Percentiles rank a stretch among this genome's conserved stretches.
These are phyloP conservation scores for Hordeum vulgare DNA, from an alignment of 176 grass and related monocot species.

Conservation along the genomic window DNA sequence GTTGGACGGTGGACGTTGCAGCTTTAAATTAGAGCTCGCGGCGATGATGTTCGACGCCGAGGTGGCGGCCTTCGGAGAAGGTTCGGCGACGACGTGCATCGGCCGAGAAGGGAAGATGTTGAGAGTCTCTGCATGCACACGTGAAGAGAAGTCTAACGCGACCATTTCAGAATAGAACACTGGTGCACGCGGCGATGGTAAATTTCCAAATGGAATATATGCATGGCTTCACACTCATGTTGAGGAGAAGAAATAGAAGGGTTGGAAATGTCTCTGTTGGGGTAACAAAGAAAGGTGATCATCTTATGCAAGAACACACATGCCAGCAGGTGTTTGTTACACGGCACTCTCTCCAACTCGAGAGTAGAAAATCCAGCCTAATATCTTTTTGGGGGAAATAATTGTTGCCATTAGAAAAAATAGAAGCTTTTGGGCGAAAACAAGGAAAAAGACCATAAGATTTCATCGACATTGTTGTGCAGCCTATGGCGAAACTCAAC, in stretches of 20 bases:
- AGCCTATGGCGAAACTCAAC: background rate
- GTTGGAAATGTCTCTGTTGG: background rate
- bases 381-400: background rate
- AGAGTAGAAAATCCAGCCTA: background rate
- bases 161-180: background rate
- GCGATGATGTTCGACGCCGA: background rate
- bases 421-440: constrained; percentile 7
- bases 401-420: background rate
- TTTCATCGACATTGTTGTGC: background rate
- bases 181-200: background rate
- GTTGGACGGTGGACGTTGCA: background rate
- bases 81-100: constrained; percentile 42
- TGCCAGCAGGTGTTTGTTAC: constrained; percentile 26
- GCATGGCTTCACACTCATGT: background rate
- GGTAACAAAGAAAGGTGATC: background rate
- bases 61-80: constrained; percentile 1
- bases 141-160: background rate
- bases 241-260: background rate
- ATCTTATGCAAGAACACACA: constrained; percentile 10
- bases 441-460: background rate
- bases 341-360: constrained; percentile 27
- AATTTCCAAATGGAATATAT: background rate
- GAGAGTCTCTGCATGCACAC: constrained; percentile 38
- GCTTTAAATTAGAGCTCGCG: background rate
- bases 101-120: constrained; percentile 81